Evolutionary conservation across 305 asterid genomes (phyloP).

Genomic region (Rubia balearica): DNA sequence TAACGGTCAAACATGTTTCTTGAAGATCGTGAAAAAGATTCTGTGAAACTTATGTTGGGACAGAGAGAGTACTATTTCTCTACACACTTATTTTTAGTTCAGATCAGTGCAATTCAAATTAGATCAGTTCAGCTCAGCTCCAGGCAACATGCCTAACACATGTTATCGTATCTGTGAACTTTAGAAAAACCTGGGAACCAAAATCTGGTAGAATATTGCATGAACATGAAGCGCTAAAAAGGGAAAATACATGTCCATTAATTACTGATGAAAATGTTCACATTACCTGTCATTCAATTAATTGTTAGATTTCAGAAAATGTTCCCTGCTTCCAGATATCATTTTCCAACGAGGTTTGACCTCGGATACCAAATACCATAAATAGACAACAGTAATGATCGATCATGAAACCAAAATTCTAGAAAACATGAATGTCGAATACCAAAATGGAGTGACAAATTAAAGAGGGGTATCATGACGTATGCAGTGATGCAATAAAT

Average conservation of each 20-base stretch:
- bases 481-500: neutral
- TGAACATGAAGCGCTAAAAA: too few species aligned
- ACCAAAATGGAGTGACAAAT: neutral
- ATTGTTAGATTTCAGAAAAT: neutral
- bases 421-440: neutral
- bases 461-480: neutral
- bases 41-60: too few species aligned
- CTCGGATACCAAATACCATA: neutral
- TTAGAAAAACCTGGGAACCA: too few species aligned
- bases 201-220: too few species aligned
- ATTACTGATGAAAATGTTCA: neutral
- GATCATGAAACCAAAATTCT: neutral
- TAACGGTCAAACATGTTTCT: too few species aligned
- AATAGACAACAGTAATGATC: neutral
- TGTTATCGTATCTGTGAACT: too few species aligned
- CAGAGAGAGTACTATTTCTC: too few species aligned
- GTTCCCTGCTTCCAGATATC: neutral
- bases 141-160: too few species aligned
- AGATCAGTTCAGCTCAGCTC: too few species aligned
- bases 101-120: too few species aligned
- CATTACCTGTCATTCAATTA: neutral
- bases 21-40: too few species aligned
- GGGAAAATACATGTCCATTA: neutral
- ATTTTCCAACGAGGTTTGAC: slow-evolving; percentile 2
- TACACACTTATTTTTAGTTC: too few species aligned